Evolutionary conservation across 371 early-diverging fungal genomes (phyloP).

Genomic region (Thermomucor indicae-seudaticae): DNA sequence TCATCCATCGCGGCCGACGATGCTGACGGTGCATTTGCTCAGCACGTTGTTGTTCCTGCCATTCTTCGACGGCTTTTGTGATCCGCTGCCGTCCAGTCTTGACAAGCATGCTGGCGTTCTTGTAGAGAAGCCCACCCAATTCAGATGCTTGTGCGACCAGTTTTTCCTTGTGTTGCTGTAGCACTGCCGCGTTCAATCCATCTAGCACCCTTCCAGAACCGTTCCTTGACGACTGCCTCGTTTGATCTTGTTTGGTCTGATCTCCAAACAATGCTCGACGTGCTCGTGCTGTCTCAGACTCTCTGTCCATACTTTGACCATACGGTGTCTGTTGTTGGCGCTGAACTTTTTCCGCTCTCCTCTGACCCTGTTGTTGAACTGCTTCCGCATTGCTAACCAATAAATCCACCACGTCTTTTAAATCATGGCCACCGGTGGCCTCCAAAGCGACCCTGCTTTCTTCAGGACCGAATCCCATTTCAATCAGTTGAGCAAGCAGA

Average conservation of each 20-base stretch:
- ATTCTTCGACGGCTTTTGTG: constrained; percentile 60
- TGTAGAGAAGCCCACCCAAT: constrained; percentile 64
- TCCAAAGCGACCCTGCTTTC: constrained; percentile 62
- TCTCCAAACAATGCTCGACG: constrained; percentile 11
- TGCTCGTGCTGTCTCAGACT: constrained; percentile 13
- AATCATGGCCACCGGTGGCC: constrained; percentile 52
- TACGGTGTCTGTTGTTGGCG: constrained; percentile 1
- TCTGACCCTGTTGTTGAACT: constrained; percentile 12
- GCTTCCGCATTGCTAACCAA: constrained; percentile 57
- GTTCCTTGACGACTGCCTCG: neutral
- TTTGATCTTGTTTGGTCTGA: neutral
- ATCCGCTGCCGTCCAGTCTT: constrained; percentile 67
- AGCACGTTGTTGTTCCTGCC: constrained; percentile 48
- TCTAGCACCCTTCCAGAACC: neutral
- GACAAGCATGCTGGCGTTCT: constrained; percentile 69
- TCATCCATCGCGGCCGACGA: constrained; percentile 33
- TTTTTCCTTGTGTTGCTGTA: constrained; percentile 58
- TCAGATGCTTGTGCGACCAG: constrained; percentile 65
- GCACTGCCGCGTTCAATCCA: constrained; percentile 3
- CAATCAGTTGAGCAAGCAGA: constrained; percentile 65
- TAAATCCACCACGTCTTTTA: constrained; percentile 63
- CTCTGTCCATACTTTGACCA: neutral
- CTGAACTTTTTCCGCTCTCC: no score
- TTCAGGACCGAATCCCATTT: constrained; percentile 72
- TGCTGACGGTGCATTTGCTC: constrained; percentile 25